Conservation (phyloP, 2,329 filamentous ascomycete species). For the Aspergillus oerlinghausenensis region DNA sequence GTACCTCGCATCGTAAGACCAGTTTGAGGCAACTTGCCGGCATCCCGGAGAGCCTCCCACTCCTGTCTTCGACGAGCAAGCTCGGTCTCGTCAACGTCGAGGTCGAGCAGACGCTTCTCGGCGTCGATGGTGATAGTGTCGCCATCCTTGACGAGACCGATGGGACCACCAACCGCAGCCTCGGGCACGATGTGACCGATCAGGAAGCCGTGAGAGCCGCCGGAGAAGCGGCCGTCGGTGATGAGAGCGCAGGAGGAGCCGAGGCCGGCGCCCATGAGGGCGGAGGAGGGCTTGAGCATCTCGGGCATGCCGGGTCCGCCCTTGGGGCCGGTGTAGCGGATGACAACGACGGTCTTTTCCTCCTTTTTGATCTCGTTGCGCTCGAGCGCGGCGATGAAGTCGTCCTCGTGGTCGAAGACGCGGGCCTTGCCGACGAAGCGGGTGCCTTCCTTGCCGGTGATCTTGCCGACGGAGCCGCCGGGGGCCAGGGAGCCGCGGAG, state of each 20-base stretch:
- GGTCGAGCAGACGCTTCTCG: slow-evolving; percentile 62
- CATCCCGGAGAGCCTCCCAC: slow-evolving; percentile 51
- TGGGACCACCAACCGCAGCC: slow-evolving; percentile 79
- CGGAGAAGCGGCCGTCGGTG: slow-evolving; percentile 60
- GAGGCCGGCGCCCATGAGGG: slow-evolving; percentile 69
- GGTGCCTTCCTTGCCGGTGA: slow-evolving; percentile 70
- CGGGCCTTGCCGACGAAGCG: slow-evolving; percentile 65
- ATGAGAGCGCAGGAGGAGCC: slow-evolving; percentile 67
- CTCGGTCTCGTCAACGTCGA: slow-evolving; percentile 63
- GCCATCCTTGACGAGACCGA: slow-evolving; percentile 75
- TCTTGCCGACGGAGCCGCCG: slow-evolving; percentile 68
- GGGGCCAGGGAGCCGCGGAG: slow-evolving; percentile 65
- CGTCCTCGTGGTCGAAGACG: slow-evolving; percentile 66
- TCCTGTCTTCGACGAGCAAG: slow-evolving; percentile 52
- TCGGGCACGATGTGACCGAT: slow-evolving; percentile 87
- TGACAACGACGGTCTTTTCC: slow-evolving; percentile 72
- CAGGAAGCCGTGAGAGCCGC: slow-evolving; percentile 79
- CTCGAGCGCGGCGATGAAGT: slow-evolving; percentile 65
- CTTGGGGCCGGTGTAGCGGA: slow-evolving; percentile 70
- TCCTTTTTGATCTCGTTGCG: slow-evolving; percentile 66
- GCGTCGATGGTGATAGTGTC: slow-evolving; percentile 80
- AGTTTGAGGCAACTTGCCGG: slow-evolving; percentile 45
- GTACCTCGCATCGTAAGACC: slow-evolving; percentile 59
- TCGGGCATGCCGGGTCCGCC: slow-evolving; percentile 71
- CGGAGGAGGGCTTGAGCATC: slow-evolving; percentile 68